Evolutionary conservation across 805 yeast species (phyloP).

Genomic region (Suhomyces sp.): DNA sequence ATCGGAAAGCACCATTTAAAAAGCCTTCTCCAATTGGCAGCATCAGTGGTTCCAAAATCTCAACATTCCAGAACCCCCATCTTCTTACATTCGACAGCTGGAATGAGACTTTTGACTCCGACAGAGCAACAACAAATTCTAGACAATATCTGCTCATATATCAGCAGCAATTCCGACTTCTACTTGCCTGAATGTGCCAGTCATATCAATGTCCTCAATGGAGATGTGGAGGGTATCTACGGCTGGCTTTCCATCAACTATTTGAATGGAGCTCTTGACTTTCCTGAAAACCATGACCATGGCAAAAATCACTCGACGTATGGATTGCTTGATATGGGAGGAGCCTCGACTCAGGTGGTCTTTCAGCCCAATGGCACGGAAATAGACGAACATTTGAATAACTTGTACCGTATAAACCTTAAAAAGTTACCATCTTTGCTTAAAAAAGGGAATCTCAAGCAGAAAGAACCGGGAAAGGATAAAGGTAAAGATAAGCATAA

Average conservation of each 20-base stretch:
- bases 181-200: slow-evolving; percentile 60
- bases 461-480: too few relatives aligned
- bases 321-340: slow-evolving; percentile 64
- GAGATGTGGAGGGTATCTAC: slow-evolving; percentile 64
- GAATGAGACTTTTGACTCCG: slow-evolving; percentile 59
- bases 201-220: slow-evolving; percentile 61
- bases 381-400: slow-evolving; percentile 43
- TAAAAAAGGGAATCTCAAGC: slow-evolving; percentile 13
- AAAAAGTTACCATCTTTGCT: slow-evolving; percentile 29
- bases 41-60: slow-evolving; percentile 54
- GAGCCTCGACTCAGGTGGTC: slow-evolving; percentile 64
- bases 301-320: slow-evolving; percentile 49
- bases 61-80: slow-evolving; percentile 66
- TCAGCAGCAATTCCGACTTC: slow-evolving; percentile 47
- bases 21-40: slow-evolving; percentile 47
- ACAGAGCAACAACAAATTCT: slow-evolving; percentile 48
- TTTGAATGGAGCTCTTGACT: slow-evolving; percentile 45
- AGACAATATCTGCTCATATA: slow-evolving; percentile 48
- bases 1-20: slow-evolving; percentile 54
- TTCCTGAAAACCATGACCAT: slow-evolving; percentile 37
- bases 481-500: too few relatives aligned
- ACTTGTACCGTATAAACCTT: slow-evolving; percentile 47
- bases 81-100: slow-evolving; percentile 69
- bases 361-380: slow-evolving; percentile 56
- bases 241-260: slow-evolving; percentile 68